Evolutionary conservation across 306 rosid species (phyloP).

Genomic region (Adenanthera pavonina): DNA sequence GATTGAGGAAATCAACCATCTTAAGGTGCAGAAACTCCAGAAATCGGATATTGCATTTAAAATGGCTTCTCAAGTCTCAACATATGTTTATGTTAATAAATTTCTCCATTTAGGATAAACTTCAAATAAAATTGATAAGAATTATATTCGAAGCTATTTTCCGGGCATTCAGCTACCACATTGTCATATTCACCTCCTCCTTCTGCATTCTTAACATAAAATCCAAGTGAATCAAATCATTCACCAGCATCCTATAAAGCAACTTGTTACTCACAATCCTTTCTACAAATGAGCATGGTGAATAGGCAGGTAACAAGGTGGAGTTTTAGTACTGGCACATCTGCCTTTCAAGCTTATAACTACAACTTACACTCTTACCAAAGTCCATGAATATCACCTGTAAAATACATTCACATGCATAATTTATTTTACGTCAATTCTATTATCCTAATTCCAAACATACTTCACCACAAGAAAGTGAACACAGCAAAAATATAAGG

Average conservation of each 20-base stretch:
- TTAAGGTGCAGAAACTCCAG: constrained; percentile 28
- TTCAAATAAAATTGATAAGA: neutral
- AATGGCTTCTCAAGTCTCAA: constrained; percentile 22
- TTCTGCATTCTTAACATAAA: constrained; percentile 16
- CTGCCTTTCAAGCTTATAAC: constrained; percentile 29
- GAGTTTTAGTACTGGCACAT: constrained; percentile 22
- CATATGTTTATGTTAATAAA: constrained; percentile 14
- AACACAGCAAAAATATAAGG: constrained; percentile 29
- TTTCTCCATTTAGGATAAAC: constrained; percentile 21
- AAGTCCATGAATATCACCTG: constrained; percentile 37
- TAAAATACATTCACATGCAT: constrained; percentile 35
- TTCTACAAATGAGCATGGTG: constrained; percentile 32
- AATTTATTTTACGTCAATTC: constrained; percentile 20
- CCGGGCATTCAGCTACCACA: constrained; percentile 26
- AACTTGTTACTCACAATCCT: constrained; percentile 38
- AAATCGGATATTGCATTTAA: constrained; percentile 21
- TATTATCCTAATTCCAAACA: constrained; percentile 34
- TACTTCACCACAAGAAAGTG: constrained; percentile 19
- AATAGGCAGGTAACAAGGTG: constrained; percentile 23
- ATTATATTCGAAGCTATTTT: constrained; percentile 15
- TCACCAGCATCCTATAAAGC: constrained; percentile 43
- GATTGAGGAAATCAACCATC: constrained; percentile 37
- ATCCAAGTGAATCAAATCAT: constrained; percentile 38
- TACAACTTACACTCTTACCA: constrained; percentile 39
- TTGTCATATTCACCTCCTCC: constrained; percentile 29